A percentile compares a stretch with the other conserved stretches of the same genome.
phyloP scores from a whole-genome alignment of 2,329 filamentous ascomycete species.

The Thelonectria olida region DNA sequence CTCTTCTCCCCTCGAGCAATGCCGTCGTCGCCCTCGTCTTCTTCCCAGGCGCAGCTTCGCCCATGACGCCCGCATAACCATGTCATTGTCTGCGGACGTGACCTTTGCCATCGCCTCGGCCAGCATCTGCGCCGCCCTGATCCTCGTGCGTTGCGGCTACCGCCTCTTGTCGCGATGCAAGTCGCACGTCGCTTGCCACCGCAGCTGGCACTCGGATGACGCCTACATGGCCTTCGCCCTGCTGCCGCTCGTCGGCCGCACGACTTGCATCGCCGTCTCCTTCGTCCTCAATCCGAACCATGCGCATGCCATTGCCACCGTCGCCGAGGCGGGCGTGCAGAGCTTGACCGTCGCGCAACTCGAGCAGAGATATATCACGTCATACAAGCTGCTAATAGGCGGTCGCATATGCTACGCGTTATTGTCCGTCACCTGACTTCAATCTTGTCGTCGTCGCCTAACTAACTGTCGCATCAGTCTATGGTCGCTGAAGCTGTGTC shows the following conservation, averaged over 20 bases:
- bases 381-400: constrained; percentile 41
- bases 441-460: fast-evolving
- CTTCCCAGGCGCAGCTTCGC: background rate
- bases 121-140: constrained; percentile 39
- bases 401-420: constrained; percentile 42
- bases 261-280: constrained; percentile 34
- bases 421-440: constrained; percentile 31
- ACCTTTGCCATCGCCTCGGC: constrained; percentile 40
- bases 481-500: constrained; percentile 43
- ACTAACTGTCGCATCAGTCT: constrained; percentile 34
- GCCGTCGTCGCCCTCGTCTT: background rate
- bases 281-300: constrained; percentile 42
- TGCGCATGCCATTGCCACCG: constrained; percentile 32
- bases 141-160: constrained; percentile 41
- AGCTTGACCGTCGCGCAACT: constrained; percentile 27
- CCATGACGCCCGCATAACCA: constrained; percentile 12
- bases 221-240: constrained; percentile 45
- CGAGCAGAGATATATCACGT: constrained; percentile 31
- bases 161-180: constrained; percentile 40
- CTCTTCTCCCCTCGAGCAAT: background rate
- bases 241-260: constrained; percentile 41
- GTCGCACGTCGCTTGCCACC: constrained; percentile 41
- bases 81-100: constrained; percentile 37
- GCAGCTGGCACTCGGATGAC: constrained; percentile 44
- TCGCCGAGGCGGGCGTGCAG: constrained; percentile 28